These are phyloP conservation scores for Ceratocystis variospora DNA, from an alignment of 2,329 filamentous ascomycete species.

Conservation along the genomic window DNA sequence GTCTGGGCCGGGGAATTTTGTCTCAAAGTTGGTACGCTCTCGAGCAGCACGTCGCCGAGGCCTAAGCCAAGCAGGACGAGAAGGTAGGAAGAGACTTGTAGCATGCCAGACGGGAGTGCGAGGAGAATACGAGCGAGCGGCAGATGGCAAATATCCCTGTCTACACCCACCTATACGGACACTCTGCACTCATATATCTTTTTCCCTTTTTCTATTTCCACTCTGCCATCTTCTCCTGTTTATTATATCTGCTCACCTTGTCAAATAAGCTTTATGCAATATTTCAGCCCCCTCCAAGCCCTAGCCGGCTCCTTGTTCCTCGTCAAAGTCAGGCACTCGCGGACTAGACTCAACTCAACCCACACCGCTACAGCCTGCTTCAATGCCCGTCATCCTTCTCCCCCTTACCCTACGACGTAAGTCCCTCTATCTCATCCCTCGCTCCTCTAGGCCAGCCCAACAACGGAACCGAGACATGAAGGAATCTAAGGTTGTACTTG, in stretches of 20 bases:
- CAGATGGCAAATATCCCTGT: background rate
- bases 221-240: background rate
- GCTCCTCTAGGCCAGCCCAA: background rate
- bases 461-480: constrained; percentile 1
- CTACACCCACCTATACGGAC: background rate
- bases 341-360: background rate
- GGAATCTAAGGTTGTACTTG: background rate
- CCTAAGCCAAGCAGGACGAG: background rate
- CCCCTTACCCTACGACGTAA: background rate
- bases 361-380: background rate
- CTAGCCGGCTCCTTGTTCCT: background rate
- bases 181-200: background rate
- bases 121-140: background rate
- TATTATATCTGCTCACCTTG: background rate
- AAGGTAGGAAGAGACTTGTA: background rate
- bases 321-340: too few species aligned
- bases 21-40: constrained; percentile 4
- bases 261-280: background rate
- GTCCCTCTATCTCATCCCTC: background rate
- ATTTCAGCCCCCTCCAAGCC: background rate
- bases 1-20: constrained; percentile 4
- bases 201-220: background rate
- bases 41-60: constrained; percentile 1
- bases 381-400: background rate
- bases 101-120: background rate